Evolutionary conservation across 176 grass and related monocot species (phyloP).

Genomic region (Tillandsia fasciculata): DNA sequence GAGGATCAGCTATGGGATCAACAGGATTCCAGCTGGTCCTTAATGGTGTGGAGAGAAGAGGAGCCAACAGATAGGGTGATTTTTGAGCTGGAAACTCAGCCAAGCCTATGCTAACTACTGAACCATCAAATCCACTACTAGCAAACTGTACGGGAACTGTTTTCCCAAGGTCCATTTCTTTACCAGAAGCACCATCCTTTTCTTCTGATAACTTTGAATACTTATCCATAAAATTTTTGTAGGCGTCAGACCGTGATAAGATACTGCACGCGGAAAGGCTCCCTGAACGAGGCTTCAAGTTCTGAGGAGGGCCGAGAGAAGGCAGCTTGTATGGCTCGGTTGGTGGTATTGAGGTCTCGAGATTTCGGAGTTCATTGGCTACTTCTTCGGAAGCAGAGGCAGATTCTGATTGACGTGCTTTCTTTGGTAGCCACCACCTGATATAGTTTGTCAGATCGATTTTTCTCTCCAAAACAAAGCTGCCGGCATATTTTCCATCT

Average conservation of each 20-base stretch:
- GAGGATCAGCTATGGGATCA: conserved; percentile 48
- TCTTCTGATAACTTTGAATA: conserved; percentile 47
- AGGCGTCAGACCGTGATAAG: conserved; percentile 71
- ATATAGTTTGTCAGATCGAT: conserved; percentile 97
- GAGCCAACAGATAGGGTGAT: conserved; percentile 53
- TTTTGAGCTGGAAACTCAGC: conserved; percentile 46
- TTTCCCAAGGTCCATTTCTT: conserved; percentile 51
- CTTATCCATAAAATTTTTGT: conserved; percentile 71
- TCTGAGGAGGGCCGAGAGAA: conserved; percentile 43
- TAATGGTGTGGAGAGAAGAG: conserved; percentile 60
- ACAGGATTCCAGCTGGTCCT: conserved; percentile 71
- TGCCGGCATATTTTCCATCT: conserved; percentile 56
- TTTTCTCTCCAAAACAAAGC: conserved; percentile 70
- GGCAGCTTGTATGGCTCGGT: conserved; percentile 88
- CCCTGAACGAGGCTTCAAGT: conserved; percentile 35
- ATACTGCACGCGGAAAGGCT: conserved; percentile 65
- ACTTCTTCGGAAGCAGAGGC: conserved; percentile 44
- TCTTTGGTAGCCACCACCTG: conserved; percentile 91
- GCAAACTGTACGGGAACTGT: conserved; percentile 22
- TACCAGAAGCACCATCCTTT: conserved; percentile 47
- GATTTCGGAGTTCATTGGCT: conserved; percentile 59
- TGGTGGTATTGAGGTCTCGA: conserved; percentile 59
- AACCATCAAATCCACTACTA: conserved; percentile 36
- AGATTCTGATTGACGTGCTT: conserved; percentile 54
- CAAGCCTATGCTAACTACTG: conserved; percentile 33